phyloP scores from a whole-genome alignment of 345 rosid genomes.

The Angophora floribunda region DNA sequence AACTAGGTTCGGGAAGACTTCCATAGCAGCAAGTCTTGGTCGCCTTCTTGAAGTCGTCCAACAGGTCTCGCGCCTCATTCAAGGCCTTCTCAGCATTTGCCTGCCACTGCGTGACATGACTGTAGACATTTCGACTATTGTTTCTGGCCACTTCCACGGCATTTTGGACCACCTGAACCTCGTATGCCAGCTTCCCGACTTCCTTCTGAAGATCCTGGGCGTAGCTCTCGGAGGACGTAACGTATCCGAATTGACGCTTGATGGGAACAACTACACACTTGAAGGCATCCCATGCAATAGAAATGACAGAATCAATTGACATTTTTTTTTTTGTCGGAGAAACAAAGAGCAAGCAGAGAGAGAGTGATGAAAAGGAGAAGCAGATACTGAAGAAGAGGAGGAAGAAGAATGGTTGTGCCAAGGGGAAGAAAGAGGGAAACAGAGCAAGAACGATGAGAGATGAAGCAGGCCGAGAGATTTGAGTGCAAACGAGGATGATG shows the following conservation, averaged over 20 bases:
- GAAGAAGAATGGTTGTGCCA: not conserved
- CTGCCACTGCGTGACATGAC: not conserved
- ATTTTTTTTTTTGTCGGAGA: too few species aligned
- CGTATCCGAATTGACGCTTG: not conserved
- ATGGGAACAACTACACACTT: not conserved
- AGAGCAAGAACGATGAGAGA: not conserved
- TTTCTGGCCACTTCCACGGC: not conserved
- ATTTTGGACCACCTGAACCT: not conserved
- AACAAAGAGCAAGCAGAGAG: not conserved
- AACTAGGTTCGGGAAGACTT: fast-evolving
- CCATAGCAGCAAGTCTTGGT: not conserved
- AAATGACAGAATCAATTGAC: not conserved
- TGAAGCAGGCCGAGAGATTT: not conserved
- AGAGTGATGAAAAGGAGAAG: not conserved
- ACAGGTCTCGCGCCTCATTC: not conserved
- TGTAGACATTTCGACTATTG: not conserved
- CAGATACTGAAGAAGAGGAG: not conserved
- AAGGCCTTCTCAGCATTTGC: not conserved
- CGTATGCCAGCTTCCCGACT: not conserved
- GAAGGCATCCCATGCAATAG: not conserved
- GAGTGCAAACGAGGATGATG: not conserved
- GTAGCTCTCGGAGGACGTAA: not conserved
- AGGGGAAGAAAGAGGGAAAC: not conserved
- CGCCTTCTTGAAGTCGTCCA: not conserved
- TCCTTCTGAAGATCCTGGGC: not conserved